Evolutionary conservation across 495 filamentous ascomycete genomes (phyloP).

Genomic region (Penicillium daleae): DNA sequence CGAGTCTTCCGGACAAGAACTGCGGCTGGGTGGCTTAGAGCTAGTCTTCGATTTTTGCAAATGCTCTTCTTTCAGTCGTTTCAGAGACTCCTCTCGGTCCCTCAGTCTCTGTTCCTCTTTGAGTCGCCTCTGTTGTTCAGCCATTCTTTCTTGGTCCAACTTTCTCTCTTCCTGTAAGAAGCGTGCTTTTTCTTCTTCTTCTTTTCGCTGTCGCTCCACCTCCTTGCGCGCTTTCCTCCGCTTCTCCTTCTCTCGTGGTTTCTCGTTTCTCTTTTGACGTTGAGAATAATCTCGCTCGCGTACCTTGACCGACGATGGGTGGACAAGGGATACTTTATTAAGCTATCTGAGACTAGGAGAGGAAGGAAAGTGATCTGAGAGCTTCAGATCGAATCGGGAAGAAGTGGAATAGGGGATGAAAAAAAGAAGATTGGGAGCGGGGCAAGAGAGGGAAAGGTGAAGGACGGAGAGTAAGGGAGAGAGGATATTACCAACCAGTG

Average conservation of each 20-base stretch:
- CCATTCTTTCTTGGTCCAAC: not conserved
- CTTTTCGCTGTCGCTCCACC: not conserved
- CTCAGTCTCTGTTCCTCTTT: not conserved
- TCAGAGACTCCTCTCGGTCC: not conserved
- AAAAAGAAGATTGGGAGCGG: too few species aligned
- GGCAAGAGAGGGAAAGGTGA: too few species aligned
- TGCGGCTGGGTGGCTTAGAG: fast-evolving
- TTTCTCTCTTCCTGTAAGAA: not conserved
- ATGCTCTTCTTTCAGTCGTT: not conserved
- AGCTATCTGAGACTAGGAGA: too few species aligned
- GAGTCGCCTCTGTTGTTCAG: not conserved
- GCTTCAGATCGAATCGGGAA: too few species aligned
- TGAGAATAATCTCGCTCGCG: too few species aligned
- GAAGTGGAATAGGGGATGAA: too few species aligned
- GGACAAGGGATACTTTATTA: too few species aligned
- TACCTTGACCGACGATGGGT: too few species aligned
- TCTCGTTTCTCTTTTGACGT: not conserved
- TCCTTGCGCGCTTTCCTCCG: not conserved
- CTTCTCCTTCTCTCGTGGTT: too few species aligned
- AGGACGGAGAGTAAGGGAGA: not conserved
- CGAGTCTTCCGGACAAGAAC: not conserved
- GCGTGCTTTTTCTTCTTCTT: not conserved
- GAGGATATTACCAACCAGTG: too few species aligned
- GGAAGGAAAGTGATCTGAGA: too few species aligned
- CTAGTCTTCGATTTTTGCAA: not conserved